These are phyloP conservation scores for Salvia hispanica DNA, from an alignment of 257 asterid species.

Conservation along the genomic window DNA sequence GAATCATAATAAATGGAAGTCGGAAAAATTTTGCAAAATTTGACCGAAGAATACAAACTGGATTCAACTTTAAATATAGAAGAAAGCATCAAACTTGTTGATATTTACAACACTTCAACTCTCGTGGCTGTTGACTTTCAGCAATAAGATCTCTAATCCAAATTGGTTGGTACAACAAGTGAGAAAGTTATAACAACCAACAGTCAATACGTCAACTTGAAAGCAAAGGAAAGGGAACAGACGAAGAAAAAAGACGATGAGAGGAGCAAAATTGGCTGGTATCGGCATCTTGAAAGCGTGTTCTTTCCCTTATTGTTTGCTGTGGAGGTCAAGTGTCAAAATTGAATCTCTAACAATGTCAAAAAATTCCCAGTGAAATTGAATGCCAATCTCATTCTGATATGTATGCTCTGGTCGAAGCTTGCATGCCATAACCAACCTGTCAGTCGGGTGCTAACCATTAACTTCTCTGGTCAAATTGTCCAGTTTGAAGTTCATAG, in stretches of 20 bases:
- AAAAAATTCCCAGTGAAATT: constrained; percentile 38
- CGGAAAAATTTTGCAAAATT: no score
- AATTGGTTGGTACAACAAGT: constrained; percentile 23
- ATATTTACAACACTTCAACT: constrained; percentile 45
- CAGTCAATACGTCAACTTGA: background rate
- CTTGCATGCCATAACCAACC: constrained; percentile 32
- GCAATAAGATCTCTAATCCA: constrained; percentile 32
- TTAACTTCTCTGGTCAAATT: constrained; percentile 18
- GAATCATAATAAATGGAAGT: no score
- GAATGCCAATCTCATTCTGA: constrained; percentile 27
- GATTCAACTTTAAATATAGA: constrained; percentile 2
- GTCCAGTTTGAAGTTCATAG: constrained; percentile 28
- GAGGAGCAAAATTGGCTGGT: constrained; percentile 42
- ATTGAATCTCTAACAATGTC: constrained; percentile 45
- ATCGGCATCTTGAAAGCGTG: constrained; percentile 29
- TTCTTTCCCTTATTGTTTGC: constrained; percentile 38
- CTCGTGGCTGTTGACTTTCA: constrained; percentile 28
- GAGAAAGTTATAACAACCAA: constrained; percentile 22
- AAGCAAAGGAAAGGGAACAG: background rate
- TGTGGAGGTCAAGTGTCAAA: constrained; percentile 45
- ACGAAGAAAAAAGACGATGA: background rate
- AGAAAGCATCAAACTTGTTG: constrained; percentile 27
- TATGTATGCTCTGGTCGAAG: constrained; percentile 31
- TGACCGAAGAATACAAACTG: background rate
- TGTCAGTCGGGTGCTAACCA: constrained; percentile 28